phyloP scores from a whole-genome alignment of 441 rosid genomes.

The Dalechampia spathulata region DNA sequence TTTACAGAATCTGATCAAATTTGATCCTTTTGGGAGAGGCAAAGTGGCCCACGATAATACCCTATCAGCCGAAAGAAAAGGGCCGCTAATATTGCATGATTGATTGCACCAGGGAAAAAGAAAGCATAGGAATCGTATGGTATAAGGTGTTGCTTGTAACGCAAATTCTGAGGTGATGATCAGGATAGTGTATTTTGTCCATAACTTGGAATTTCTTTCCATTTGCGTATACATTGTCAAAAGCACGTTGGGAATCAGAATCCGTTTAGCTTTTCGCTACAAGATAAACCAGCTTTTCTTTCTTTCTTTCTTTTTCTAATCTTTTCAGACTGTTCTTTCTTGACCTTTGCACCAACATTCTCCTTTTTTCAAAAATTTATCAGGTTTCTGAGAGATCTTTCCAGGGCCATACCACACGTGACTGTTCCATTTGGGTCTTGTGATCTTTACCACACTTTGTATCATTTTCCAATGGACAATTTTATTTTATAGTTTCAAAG shows the following conservation, averaged over 20 bases:
- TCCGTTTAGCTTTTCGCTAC: conserved; percentile 13
- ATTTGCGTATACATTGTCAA: background rate
- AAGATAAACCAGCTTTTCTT: no score
- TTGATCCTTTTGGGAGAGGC: background rate
- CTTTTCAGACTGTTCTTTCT: conserved; percentile 11
- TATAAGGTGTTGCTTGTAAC: background rate
- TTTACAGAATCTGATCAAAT: conserved; percentile 1
- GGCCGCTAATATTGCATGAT: background rate
- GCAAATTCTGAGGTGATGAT: background rate
- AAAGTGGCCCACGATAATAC: conserved; percentile 9
- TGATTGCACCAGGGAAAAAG: no score
- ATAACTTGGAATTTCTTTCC: background rate
- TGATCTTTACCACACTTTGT: background rate
- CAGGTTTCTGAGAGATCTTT: background rate
- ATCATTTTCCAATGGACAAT: background rate
- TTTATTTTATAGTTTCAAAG: background rate
- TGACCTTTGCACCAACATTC: conserved; percentile 21
- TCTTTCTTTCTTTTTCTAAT: no score
- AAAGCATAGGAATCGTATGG: background rate
- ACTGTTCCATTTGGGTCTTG: conserved; percentile 9
- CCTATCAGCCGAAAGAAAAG: background rate
- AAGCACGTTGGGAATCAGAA: conserved; percentile 20
- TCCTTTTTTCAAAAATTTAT: background rate
- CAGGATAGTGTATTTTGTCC: conserved; percentile 9
- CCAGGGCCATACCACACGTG: conserved; percentile 21